Evolutionary conservation across 805 yeast species (phyloP).

Genomic region (Kodamaea nitidulidarum): DNA sequence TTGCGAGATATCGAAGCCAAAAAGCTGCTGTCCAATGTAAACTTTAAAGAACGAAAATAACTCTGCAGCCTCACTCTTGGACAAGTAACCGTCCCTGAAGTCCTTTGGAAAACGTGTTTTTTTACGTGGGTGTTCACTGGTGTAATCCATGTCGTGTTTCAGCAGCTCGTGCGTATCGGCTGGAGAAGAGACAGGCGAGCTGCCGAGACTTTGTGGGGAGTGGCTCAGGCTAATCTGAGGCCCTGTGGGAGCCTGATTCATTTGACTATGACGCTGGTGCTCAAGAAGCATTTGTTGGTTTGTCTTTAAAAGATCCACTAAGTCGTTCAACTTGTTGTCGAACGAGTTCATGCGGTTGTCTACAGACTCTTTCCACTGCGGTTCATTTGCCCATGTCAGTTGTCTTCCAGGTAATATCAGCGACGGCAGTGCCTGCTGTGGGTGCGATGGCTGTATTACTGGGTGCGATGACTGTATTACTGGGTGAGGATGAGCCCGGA

Average conservation of each 20-base stretch:
- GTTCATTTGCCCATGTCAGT: constrained; percentile 9
- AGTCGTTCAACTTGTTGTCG: constrained; percentile 35
- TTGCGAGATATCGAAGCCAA: constrained; percentile 57
- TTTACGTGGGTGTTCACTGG: neutral
- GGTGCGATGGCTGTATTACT: too few relatives aligned
- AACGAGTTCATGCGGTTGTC: constrained; percentile 33
- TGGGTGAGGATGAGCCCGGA: too few relatives aligned
- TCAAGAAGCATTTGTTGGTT: constrained; percentile 29
- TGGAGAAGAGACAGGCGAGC: too few relatives aligned
- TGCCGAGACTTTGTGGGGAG: too few relatives aligned
- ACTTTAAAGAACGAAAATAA: constrained; percentile 50
- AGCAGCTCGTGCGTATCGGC: too few relatives aligned
- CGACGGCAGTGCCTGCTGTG: neutral
- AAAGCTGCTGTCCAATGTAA: constrained; percentile 58
- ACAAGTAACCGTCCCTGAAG: constrained; percentile 35
- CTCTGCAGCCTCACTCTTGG: constrained; percentile 41
- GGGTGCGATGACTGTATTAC: too few relatives aligned
- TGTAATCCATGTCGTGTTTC: neutral
- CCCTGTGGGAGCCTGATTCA: neutral
- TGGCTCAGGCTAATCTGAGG: neutral
- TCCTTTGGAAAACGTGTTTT: constrained; percentile 21
- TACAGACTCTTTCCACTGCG: constrained; percentile 31
- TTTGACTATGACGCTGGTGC: constrained; percentile 11
- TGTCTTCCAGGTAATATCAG: too few relatives aligned
- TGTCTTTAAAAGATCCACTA: constrained; percentile 31